Conservation (phyloP, 768 basidiomycete genomes). For the Lactifluus piperatus region DNA sequence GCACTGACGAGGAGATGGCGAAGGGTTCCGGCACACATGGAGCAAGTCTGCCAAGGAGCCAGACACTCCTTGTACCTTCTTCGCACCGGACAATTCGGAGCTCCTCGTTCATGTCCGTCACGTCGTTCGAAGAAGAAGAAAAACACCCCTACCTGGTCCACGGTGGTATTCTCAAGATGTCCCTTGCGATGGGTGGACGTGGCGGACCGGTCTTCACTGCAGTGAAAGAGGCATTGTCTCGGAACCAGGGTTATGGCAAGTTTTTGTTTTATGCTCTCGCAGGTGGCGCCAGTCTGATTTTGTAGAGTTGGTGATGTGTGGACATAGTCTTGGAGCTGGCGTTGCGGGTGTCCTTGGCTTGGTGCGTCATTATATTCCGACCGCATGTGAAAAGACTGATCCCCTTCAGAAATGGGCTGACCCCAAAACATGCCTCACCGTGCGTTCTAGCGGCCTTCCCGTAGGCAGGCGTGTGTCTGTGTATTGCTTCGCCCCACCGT, state of each 20-base stretch:
- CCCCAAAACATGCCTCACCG: slow-evolving; percentile 63
- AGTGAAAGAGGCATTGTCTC: slow-evolving; percentile 56
- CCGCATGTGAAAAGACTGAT: not conserved
- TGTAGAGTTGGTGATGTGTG: slow-evolving; percentile 64
- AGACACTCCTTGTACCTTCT: not conserved
- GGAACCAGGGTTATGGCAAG: slow-evolving; percentile 67
- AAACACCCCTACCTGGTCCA: slow-evolving; percentile 53
- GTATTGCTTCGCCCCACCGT: slow-evolving; percentile 79
- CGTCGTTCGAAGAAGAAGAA: slow-evolving; percentile 20
- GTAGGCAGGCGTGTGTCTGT: slow-evolving; percentile 56
- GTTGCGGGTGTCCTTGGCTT: slow-evolving; percentile 68
- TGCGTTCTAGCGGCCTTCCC: slow-evolving; percentile 61
- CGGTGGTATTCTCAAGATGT: slow-evolving; percentile 74
- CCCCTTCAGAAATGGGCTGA: slow-evolving; percentile 78
- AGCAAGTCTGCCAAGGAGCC: not conserved
- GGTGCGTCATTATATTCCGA: slow-evolving; percentile 32
- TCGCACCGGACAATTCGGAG: slow-evolving; percentile 6
- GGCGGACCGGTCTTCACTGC: slow-evolving; percentile 73
- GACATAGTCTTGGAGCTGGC: slow-evolving; percentile 79
- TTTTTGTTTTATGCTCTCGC: slow-evolving; percentile 5
- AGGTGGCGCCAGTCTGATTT: not conserved
- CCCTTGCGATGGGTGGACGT: slow-evolving; percentile 64
- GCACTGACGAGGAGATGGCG: not conserved
- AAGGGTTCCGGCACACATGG: not conserved
- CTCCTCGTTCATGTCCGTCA: slow-evolving; percentile 15